Percentiles rank a stretch among this genome's conserved stretches.
phyloP scores from a whole-genome alignment of 257 asterid species.

The Lycium barbarum region DNA sequence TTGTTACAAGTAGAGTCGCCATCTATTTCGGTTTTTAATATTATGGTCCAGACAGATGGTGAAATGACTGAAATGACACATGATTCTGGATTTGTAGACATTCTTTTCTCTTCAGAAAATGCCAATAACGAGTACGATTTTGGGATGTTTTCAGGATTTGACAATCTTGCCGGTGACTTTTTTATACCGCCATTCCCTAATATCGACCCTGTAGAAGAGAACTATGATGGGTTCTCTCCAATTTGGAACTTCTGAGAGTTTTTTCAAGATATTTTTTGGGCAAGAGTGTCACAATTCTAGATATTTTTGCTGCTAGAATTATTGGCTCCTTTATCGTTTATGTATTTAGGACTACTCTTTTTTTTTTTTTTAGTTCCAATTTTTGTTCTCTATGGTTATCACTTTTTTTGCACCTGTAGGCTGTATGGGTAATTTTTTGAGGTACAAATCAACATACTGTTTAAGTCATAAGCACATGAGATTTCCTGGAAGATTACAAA shows the following conservation, averaged over 20 bases:
- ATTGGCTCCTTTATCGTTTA: not conserved
- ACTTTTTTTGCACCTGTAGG: not conserved
- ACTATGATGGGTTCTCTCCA: slow-evolving; percentile 44
- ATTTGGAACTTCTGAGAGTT: slow-evolving; percentile 66
- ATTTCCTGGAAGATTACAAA: too few relatives aligned
- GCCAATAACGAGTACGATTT: slow-evolving; percentile 38
- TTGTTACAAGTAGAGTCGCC: slow-evolving; percentile 57
- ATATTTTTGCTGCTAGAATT: slow-evolving; percentile 50
- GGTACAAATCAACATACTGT: not conserved
- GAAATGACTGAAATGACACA: slow-evolving; percentile 55
- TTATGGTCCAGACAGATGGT: slow-evolving; percentile 38
- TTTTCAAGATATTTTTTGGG: not conserved
- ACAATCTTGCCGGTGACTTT: slow-evolving; percentile 38
- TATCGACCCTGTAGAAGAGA: slow-evolving; percentile 48
- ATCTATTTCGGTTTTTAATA: slow-evolving; percentile 47
- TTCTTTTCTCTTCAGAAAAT: slow-evolving; percentile 36
- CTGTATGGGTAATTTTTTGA: not conserved
- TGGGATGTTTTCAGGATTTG: slow-evolving; percentile 67
- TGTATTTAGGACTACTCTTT: not conserved
- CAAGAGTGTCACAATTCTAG: slow-evolving; percentile 39
- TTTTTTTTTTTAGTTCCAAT: not conserved
- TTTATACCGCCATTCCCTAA: slow-evolving; percentile 45
- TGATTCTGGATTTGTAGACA: slow-evolving; percentile 46
- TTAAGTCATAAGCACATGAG: not conserved
- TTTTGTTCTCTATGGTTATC: not conserved